Percentiles rank a stretch among this genome's conserved stretches.
Evolutionary conservation across 2,329 filamentous ascomycete species (phyloP).

Genomic region (Colletotrichum euphorbiae): DNA sequence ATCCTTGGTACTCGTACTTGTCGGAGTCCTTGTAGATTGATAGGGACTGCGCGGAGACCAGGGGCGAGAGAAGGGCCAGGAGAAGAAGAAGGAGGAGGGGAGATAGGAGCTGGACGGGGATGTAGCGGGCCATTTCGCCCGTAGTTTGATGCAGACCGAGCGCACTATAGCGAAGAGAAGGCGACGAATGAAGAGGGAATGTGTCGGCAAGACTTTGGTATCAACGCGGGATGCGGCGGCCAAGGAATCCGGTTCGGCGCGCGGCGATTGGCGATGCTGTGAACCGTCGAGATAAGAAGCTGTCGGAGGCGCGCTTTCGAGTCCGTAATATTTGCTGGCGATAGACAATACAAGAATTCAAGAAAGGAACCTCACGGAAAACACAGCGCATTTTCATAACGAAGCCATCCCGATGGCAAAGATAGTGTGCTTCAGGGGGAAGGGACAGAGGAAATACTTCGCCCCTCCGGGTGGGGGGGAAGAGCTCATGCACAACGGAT

Average conservation of each 20-base stretch:
- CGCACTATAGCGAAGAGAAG: no score
- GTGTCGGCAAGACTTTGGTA: background rate
- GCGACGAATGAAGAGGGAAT: no score
- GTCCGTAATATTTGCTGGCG: background rate
- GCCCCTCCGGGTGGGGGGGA: background rate
- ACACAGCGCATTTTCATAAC: slow-evolving; percentile 9
- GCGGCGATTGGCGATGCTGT: background rate
- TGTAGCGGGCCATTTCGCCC: slow-evolving; percentile 20
- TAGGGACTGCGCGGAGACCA: slow-evolving; percentile 41
- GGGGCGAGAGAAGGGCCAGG: slow-evolving; percentile 30
- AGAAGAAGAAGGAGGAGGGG: slow-evolving; percentile 34
- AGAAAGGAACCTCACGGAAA: background rate
- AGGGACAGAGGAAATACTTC: background rate
- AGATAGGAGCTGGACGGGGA: slow-evolving; percentile 11
- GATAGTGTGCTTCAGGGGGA: slow-evolving; percentile 8
- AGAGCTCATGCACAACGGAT: background rate
- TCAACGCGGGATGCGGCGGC: background rate
- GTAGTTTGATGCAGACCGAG: background rate
- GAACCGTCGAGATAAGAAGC: background rate
- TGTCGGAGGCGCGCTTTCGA: background rate
- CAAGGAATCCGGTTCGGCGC: background rate
- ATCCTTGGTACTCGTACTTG: slow-evolving; percentile 65
- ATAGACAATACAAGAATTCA: background rate
- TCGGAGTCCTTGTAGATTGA: slow-evolving; percentile 51
- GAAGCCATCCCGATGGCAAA: slow-evolving; percentile 5